Evolutionary conservation across 2,329 filamentous ascomycete species (phyloP), one percentile per base, ranked within the genome.

Genomic region (Aspergillus fumigatiaffinis): DNA sequence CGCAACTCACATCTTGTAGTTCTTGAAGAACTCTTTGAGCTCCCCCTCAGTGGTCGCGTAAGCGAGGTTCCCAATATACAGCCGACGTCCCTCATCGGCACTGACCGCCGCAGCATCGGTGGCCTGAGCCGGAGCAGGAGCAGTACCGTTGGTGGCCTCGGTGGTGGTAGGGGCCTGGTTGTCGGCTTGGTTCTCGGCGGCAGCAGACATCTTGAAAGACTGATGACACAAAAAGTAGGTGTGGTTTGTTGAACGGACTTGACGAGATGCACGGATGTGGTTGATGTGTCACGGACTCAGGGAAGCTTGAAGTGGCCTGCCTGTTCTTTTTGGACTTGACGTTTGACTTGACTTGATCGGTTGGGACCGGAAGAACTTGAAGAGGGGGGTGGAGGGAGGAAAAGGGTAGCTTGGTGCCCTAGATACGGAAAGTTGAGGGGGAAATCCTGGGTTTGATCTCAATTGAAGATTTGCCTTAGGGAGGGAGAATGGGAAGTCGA

Each of bases 31-130:
- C 73, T 94, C 90, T 86, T 95, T 96, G 86, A 99, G 91, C 88
- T 97, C 92, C 89, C 90, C 94, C 90, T 97, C 94, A 79, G 92
- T 96, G 88, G 94, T 97, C 88, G 93, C 92, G 80, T 99, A 99
- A 75, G 94, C 94, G 87, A 99, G 90, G 86, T 99, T 99, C 85
- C 94, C 94, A 84, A 99, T 97, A 84, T 99, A 99, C 74, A 99
- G 89, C 83, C 94, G 91, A 84, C 94, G 91, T 79, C 94, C 93
- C 85, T 99, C 94, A 80, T 93, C 92, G 79, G 94, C 94, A 83
- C 92, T 96, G 81, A 92, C 91, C 79, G 94, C 88, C 76, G 94
- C 92, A 78, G 92, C 92, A 79, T 96, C 92, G 76, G 91, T 65
- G 42, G 69, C 89, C 80, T 89, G 85, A 72, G 88, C 83, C 73